Conservation (phyloP, 805 yeast species). For the Sugiyamaella americana region DNA sequence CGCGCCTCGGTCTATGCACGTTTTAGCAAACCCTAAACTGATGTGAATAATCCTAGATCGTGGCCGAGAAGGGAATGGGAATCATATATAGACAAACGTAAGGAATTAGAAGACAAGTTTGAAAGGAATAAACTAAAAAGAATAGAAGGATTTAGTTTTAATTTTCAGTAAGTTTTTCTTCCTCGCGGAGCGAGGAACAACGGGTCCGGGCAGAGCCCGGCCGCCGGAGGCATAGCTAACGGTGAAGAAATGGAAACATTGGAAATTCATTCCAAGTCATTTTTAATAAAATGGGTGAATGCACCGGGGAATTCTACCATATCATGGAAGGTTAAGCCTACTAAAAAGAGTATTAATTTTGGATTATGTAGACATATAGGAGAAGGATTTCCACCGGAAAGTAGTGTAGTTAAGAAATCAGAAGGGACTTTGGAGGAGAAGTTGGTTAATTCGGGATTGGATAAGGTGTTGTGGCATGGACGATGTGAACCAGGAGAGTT, state of each 20-base stretch:
- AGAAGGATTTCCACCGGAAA: not conserved
- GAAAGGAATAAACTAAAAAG: no score
- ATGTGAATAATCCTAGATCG: no score
- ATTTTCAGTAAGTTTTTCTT: no score
- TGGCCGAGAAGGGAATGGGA: no score
- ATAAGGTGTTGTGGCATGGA: constrained; percentile 49
- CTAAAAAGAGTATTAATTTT: constrained; percentile 51
- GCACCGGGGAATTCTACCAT: constrained; percentile 62
- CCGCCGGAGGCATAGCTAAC: no score
- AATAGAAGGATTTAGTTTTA: no score
- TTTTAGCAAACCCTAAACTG: no score
- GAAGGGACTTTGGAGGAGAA: constrained; percentile 36
- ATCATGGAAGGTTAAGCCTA: constrained; percentile 77
- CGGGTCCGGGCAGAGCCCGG: no score
- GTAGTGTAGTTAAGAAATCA: not conserved
- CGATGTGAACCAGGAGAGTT: constrained; percentile 54
- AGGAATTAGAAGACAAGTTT: no score
- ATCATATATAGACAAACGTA: no score
- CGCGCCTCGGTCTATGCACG: no score
- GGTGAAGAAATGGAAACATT: constrained; percentile 65
- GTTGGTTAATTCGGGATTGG: constrained; percentile 48
- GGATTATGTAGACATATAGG: constrained; percentile 25
- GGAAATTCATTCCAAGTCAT: constrained; percentile 84
- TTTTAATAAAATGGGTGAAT: constrained; percentile 84
- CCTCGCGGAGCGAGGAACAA: no score